These are phyloP conservation scores for Syncephalastrum sp. DNA, from an alignment of 371 early-diverging fungal genomes.

Conservation along the genomic window DNA sequence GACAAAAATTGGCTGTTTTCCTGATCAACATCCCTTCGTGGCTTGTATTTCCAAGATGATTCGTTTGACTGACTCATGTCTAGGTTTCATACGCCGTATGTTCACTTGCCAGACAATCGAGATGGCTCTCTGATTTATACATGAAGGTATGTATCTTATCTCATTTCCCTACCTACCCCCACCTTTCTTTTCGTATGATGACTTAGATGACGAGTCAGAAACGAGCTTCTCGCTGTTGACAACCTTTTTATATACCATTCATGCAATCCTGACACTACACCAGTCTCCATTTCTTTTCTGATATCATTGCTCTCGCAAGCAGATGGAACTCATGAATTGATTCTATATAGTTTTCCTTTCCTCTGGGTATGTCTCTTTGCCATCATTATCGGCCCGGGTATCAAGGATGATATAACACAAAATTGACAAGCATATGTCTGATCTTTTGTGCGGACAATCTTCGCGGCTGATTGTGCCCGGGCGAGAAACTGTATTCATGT, in stretches of 20 bases:
- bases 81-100: too few species aligned
- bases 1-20: slow-evolving; percentile 45
- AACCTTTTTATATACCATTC: slow-evolving; percentile 61
- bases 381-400: neutral
- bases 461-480: too few species aligned
- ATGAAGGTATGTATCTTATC: too few species aligned
- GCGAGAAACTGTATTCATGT: too few species aligned
- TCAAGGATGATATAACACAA: slow-evolving; percentile 36
- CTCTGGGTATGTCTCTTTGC: slow-evolving; percentile 2
- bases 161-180: too few species aligned
- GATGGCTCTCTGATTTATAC: too few species aligned
- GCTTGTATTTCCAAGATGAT: too few species aligned
- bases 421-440: slow-evolving; percentile 73
- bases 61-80: too few species aligned
- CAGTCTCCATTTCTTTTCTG: slow-evolving; percentile 7
- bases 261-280: slow-evolving; percentile 46
- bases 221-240: slow-evolving; percentile 67
- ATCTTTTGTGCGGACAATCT: slow-evolving; percentile 29
- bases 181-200: slow-evolving; percentile 30
- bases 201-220: slow-evolving; percentile 75
- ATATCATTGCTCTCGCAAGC: slow-evolving; percentile 17
- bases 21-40: slow-evolving; percentile 25
- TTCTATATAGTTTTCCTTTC: neutral
- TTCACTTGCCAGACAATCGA: too few species aligned
- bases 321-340: slow-evolving; percentile 9